phyloP scores from a whole-genome alignment of 2,329 filamentous ascomycete species.

The Penicillium sp. region DNA sequence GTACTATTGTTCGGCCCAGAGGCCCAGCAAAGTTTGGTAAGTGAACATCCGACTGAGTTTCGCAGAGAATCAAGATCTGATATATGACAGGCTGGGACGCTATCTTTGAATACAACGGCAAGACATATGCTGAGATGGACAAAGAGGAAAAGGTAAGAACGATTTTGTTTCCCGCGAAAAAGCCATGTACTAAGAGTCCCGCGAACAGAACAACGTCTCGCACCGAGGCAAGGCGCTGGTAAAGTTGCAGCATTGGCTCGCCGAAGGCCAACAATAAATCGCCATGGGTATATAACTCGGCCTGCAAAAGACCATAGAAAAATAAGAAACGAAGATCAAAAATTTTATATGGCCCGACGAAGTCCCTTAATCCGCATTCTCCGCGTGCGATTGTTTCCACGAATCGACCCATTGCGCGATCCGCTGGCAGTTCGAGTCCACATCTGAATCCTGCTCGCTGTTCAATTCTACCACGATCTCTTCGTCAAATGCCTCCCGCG shows the following conservation, averaged over 20 bases:
- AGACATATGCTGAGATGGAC: slow-evolving; percentile 97
- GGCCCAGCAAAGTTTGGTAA: slow-evolving; percentile 80
- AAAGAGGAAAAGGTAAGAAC: slow-evolving; percentile 74
- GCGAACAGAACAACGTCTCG: slow-evolving; percentile 72
- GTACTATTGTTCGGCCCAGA: slow-evolving; percentile 80
- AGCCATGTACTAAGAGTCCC: slow-evolving; percentile 15
- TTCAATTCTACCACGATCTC: slow-evolving; percentile 84
- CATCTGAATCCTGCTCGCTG: slow-evolving; percentile 78
- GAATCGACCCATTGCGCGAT: slow-evolving; percentile 77
- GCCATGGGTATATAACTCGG: slow-evolving; percentile 16
- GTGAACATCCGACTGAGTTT: slow-evolving; percentile 25
- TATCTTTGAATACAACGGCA: slow-evolving; percentile 87
- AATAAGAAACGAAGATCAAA: slow-evolving; percentile 9
- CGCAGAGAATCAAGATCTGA: not conserved
- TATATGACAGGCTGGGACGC: slow-evolving; percentile 78
- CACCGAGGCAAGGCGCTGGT: slow-evolving; percentile 84
- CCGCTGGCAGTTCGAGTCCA: slow-evolving; percentile 83
- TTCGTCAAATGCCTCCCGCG: slow-evolving; percentile 78
- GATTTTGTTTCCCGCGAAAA: not conserved
- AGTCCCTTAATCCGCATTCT: slow-evolving; percentile 26
- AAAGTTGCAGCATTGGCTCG: slow-evolving; percentile 81
- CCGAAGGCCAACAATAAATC: slow-evolving; percentile 36
- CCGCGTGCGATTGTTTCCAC: slow-evolving; percentile 64
- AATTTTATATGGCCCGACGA: not conserved
- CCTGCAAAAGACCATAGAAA: slow-evolving; percentile 8